Base-by-base conservation (phyloP, 805 yeast species). In the Schwanniomyces occidentalis region DNA sequence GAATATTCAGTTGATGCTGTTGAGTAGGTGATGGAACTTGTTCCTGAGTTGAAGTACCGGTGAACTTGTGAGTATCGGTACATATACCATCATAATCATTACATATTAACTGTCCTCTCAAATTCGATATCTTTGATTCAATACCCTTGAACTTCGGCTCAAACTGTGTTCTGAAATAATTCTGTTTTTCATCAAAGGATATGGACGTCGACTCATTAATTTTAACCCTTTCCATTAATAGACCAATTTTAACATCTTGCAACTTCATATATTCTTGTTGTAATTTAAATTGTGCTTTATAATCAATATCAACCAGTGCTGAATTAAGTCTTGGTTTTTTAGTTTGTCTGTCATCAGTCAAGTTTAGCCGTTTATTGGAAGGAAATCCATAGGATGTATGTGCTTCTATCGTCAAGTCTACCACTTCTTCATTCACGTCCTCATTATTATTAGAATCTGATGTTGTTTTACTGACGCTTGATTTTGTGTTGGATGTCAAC, bases 121-220 rank as follows among this genome's bases (percentile, higher is more conserved):
- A 13, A 8, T 17, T 6, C 8, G 15, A 31, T 12, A 34, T 30
- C 12, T 42, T 38, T 4, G 35, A 30, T 16, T 55, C 52, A n/a
- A 58, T 37, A 5, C 35, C 27, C 8, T 35, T 27, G 27, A 56
- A 42, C 26, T 49, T 38, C 2, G 70, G 68, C 10, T 44, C 42
- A 34, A 54, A 62, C 24, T 46, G 46, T 16, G 40, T 45, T 20
- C 35, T 33, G 24, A 54, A 52, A 48, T 56, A 63, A 9, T 45
- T 41, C 17, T 52, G 44, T 40, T 66, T 66, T 6, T 61, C 61
- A 38, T 65, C 71, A 5, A 60, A 41, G 4, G 70, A 63, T 8
- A 65, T 53, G 5, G 69, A 56, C 1, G 71, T 58, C 4, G 69
- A 62, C 36, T 63, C 69, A 34, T 52, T 58, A 7, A 56, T 52